Evolutionary conservation across 2,329 filamentous ascomycete species (phyloP).

Genomic region (Cordyceps pruinosa): DNA sequence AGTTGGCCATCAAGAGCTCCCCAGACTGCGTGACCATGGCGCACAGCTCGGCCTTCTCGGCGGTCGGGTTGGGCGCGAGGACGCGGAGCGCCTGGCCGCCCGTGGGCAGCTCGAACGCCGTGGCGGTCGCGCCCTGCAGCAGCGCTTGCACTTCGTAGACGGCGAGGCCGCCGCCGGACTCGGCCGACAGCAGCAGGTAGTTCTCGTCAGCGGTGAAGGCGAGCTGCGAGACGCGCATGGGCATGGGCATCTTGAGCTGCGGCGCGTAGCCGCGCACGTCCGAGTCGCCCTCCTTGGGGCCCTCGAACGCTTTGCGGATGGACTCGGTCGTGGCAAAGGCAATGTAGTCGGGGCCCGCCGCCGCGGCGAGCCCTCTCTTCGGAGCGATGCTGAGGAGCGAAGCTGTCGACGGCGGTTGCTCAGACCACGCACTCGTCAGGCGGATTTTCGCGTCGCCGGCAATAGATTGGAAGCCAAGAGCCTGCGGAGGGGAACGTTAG

Average conservation of each 20-base stretch:
- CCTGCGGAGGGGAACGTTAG: slow-evolving; percentile 33
- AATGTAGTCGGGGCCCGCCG: slow-evolving; percentile 75
- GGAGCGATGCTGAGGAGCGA: slow-evolving; percentile 82
- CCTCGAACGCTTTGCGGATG: slow-evolving; percentile 67
- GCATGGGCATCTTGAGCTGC: slow-evolving; percentile 64
- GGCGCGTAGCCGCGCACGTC: slow-evolving; percentile 66
- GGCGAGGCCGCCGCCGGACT: slow-evolving; percentile 72
- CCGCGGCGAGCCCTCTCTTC: slow-evolving; percentile 73
- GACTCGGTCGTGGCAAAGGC: slow-evolving; percentile 70
- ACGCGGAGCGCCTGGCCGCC: slow-evolving; percentile 67
- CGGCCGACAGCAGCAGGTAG: slow-evolving; percentile 74
- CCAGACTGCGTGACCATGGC: slow-evolving; percentile 76
- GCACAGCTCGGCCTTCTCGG: slow-evolving; percentile 65
- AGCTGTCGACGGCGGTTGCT: slow-evolving; percentile 66
- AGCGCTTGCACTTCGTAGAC: slow-evolving; percentile 72
- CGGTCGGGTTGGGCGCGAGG: slow-evolving; percentile 72
- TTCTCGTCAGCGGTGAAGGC: slow-evolving; percentile 87
- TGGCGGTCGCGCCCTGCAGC: slow-evolving; percentile 56
- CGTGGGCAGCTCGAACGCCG: slow-evolving; percentile 70
- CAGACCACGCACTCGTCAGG: slow-evolving; percentile 71
- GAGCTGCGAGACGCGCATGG: slow-evolving; percentile 75
- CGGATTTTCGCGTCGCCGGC: slow-evolving; percentile 77
- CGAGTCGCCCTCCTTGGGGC: slow-evolving; percentile 50
- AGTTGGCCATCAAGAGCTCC: slow-evolving; percentile 74
- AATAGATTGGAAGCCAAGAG: slow-evolving; percentile 73